Evolutionary conservation across 352 stramenopile species (phyloP).

Genomic region (Globisporangium echinulatum): DNA sequence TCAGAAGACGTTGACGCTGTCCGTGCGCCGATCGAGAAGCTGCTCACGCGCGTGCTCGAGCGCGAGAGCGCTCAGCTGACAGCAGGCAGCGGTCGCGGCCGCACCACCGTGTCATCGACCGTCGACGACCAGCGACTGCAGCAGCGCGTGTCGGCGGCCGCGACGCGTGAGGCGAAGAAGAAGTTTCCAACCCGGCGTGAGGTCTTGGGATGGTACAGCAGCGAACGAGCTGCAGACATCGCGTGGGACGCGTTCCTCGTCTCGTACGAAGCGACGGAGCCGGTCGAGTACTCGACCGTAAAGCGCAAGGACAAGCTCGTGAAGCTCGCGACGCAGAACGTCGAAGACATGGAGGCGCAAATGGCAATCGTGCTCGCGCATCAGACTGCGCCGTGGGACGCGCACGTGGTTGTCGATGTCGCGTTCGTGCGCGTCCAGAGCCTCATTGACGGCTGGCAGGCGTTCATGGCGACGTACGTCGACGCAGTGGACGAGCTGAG

Average conservation of each 20-base stretch:
- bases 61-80: constrained; percentile 31
- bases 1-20: constrained; percentile 29
- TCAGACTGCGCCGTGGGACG: constrained; percentile 16
- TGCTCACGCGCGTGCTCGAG: constrained; percentile 34
- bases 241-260: constrained; percentile 41
- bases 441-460: constrained; percentile 35
- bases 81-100: constrained; percentile 27
- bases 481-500: constrained; percentile 27
- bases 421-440: constrained; percentile 26
- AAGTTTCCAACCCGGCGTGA: constrained; percentile 26
- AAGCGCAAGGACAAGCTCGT: constrained; percentile 55
- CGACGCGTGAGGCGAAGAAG: constrained; percentile 52
- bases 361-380: constrained; percentile 16
- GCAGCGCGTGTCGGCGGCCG: constrained; percentile 34
- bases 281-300: constrained; percentile 25
- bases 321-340: constrained; percentile 38
- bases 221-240: background rate
- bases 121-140: constrained; percentile 15
- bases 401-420: background rate
- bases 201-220: constrained; percentile 17
- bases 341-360: constrained; percentile 25
- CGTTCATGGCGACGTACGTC: constrained; percentile 38
- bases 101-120: constrained; percentile 25
- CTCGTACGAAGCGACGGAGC: constrained; percentile 28
- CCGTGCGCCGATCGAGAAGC: constrained; percentile 27